Base-by-base conservation (phyloP, 768 basidiomycete genomes). In the Leucosporidium scottii region DNA sequence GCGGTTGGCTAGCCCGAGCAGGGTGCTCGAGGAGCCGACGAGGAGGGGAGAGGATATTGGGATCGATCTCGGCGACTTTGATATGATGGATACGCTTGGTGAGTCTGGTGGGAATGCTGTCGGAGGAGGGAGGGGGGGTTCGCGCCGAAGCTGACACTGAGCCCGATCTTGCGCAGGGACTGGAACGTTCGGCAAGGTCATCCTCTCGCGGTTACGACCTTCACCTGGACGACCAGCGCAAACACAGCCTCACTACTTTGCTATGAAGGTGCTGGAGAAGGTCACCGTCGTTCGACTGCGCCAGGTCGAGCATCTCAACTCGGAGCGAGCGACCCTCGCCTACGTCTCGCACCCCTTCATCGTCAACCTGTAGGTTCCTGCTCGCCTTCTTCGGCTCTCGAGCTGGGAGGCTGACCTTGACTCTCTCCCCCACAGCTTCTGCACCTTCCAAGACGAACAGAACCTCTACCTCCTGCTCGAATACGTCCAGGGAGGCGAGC, bases 381-480 rank as follows among this genome's bases (percentile, higher is more conserved):
- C 53, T 27, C 12, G 9, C 21, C 47, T 17, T 18, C 30, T 44
- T 44, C 39, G 39, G 39, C 13, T 44, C 15, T 55, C 44, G 23
- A 27, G 20, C 34, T 31, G 5, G 5, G 23, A 13, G n/a, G 18
- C 56, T 51, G 23, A 62, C 30, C n/a, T 44, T 44, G 8, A n/a
- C 36, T 8, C 18, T 31, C 25, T 21, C 2, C 4, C 56, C 23
- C 23, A 2, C 66, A 71, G 70, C 28, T 75, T 70, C 62, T 77
- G 72, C 51, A 92, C 91, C 20, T 93, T 92, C 76, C 94, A 96
- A 79, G 96, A 99, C 79, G 87, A 87, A 75, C 81, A 92, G 75
- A 98, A 99, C 82, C 87, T 98, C 59, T 99, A 99, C 81, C 94
- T 99, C 91, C 82, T 99, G 69, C 86, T 98, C 81, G 93, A 75